Evolutionary conservation across 2,329 filamentous ascomycete genomes (phyloP).

Genomic region (Chaetothyriales sp.): DNA sequence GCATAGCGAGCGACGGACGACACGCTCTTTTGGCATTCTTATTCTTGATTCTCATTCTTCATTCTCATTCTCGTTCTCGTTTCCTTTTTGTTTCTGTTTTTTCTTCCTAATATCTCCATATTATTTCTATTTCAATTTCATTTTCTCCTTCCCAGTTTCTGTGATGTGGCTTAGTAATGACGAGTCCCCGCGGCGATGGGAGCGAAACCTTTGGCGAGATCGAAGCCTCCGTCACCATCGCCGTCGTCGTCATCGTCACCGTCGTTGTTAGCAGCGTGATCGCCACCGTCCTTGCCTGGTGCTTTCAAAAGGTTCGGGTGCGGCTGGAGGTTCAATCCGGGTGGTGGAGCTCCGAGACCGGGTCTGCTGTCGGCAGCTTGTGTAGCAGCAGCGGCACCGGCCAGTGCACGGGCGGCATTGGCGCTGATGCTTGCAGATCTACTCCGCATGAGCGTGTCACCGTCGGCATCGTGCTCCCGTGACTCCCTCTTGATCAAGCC

Average conservation of each 20-base stretch:
- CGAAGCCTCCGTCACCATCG: constrained; percentile 31
- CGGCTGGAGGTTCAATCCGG: neutral
- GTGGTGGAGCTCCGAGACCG: neutral
- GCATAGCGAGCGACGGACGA: too few relatives aligned
- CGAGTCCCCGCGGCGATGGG: constrained; percentile 25
- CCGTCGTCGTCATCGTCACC: constrained; percentile 19
- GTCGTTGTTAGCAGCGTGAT: neutral
- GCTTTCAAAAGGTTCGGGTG: neutral
- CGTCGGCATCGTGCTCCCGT: constrained; percentile 15
- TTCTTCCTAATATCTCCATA: neutral
- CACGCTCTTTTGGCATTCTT: too few relatives aligned
- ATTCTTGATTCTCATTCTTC: too few relatives aligned
- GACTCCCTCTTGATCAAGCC: constrained; percentile 22
- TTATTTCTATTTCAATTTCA: neutral
- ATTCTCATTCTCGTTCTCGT: too few relatives aligned
- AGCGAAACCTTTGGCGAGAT: constrained; percentile 33
- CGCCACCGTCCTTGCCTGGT: neutral
- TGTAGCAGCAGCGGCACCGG: neutral
- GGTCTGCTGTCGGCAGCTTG: neutral
- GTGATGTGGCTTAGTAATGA: too few relatives aligned
- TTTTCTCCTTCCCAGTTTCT: too few relatives aligned
- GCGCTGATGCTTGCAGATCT: constrained; percentile 9
- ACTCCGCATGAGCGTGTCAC: constrained; percentile 7
- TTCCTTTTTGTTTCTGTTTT: neutral
- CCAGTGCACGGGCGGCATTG: neutral